A percentile compares a stretch with the other conserved stretches of the same genome.
phyloP scores from a whole-genome alignment of 2,329 filamentous ascomycete genomes.

The Fusarium equiseti region DNA sequence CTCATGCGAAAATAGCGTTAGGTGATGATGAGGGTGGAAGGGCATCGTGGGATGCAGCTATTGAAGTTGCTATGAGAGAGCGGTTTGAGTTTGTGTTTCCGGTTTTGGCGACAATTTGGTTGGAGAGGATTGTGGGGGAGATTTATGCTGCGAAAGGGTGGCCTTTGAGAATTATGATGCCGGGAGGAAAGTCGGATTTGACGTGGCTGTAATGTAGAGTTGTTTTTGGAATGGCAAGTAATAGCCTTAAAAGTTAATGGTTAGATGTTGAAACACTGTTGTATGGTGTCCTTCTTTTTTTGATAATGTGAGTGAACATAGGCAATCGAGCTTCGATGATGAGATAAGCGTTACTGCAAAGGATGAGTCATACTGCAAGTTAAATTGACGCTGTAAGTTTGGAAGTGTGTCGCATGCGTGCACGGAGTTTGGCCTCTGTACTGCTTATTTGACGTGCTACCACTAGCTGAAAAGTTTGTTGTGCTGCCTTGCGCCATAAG shows the following conservation, averaged over 20 bases:
- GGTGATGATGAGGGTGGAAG: constrained; percentile 32
- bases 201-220: no score
- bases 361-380: no score
- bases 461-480: fast-evolving
- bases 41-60: constrained; percentile 44
- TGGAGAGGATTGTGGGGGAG: constrained; percentile 44
- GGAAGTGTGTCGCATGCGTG: fast-evolving
- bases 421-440: fast-evolving
- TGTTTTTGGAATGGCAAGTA: no score
- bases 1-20: constrained; percentile 45
- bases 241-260: no score
- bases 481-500: background rate
- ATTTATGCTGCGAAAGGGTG: constrained; percentile 46
- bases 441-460: fast-evolving
- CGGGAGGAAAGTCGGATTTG: constrained; percentile 45
- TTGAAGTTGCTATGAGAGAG: constrained; percentile 43
- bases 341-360: no score
- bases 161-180: constrained; percentile 52
- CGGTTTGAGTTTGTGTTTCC: constrained; percentile 51
- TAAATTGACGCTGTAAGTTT: no score
- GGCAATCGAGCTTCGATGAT: no score
- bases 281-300: no score
- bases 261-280: no score
- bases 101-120: constrained; percentile 47
- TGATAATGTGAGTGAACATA: no score